Evolutionary conservation across 2,329 filamentous ascomycete species (phyloP).

Genomic region (Pseudovirgaria hyperparasitica): DNA sequence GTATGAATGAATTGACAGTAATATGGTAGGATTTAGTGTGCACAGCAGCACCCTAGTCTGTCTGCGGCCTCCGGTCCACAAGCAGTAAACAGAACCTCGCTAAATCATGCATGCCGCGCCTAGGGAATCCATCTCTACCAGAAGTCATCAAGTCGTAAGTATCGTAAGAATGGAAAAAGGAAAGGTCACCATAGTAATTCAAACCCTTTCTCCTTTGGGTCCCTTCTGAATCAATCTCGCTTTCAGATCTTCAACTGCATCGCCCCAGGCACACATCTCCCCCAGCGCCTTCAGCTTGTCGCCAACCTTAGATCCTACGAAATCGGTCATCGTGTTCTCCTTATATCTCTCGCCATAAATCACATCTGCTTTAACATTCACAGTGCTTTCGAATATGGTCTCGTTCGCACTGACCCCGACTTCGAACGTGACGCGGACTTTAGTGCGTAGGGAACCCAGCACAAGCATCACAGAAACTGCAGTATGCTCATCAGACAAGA

Average conservation of each 20-base stretch:
- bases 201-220: slow-evolving; percentile 23
- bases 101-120: too few relatives aligned
- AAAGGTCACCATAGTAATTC: too few relatives aligned
- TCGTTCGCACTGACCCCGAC: slow-evolving; percentile 35
- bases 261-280: slow-evolving; percentile 28
- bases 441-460: slow-evolving; percentile 52
- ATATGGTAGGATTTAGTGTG: too few relatives aligned
- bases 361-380: slow-evolving; percentile 47
- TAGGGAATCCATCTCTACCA: too few relatives aligned
- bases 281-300: slow-evolving; percentile 11
- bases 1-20: too few relatives aligned
- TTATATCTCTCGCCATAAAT: slow-evolving; percentile 72
- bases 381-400: slow-evolving; percentile 38
- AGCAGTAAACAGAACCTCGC: too few relatives aligned
- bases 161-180: too few relatives aligned
- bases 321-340: slow-evolving; percentile 61
- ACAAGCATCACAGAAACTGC: slow-evolving; percentile 50
- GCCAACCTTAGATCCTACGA: slow-evolving; percentile 44
- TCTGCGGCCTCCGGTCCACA: too few relatives aligned
- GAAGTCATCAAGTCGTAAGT: too few relatives aligned
- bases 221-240: slow-evolving; percentile 31
- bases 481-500: slow-evolving; percentile 53
- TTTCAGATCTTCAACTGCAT: slow-evolving; percentile 30
- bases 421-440: slow-evolving; percentile 50
- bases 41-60: too few relatives aligned